A percentile compares a stretch with the other conserved stretches of the same genome.
Conservation (phyloP, 2,329 filamentous ascomycete species). For the Pseudogymnoascus sp. region DNA sequence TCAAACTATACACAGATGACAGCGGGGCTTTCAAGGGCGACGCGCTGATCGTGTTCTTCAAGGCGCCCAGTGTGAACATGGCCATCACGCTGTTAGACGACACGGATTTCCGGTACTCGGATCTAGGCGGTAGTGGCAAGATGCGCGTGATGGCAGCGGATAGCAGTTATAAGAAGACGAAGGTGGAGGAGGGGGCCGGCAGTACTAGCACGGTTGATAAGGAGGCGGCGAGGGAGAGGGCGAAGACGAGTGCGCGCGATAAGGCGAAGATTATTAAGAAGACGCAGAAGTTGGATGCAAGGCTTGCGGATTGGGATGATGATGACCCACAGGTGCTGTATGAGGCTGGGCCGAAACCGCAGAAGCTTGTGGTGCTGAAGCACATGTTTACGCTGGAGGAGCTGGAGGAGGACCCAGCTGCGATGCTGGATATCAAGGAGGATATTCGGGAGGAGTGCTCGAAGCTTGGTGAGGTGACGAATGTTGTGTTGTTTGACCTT, state of each 20-base stretch:
- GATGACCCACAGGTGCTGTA: constrained; percentile 62
- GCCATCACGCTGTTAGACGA: constrained; percentile 77
- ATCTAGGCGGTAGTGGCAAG: constrained; percentile 46
- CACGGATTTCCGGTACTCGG: constrained; percentile 66
- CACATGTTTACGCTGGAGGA: constrained; percentile 89
- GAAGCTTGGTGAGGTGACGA: constrained; percentile 82
- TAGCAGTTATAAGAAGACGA: constrained; percentile 82
- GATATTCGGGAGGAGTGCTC: constrained; percentile 86
- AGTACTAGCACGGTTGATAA: constrained; percentile 21
- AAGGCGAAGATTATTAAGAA: constrained; percentile 88
- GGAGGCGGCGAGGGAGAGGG: constrained; percentile 42
- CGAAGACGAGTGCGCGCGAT: constrained; percentile 55
- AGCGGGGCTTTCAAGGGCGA: constrained; percentile 87
- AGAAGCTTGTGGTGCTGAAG: constrained; percentile 80
- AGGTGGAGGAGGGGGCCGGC: constrained; percentile 44
- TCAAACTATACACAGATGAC: constrained; percentile 86
- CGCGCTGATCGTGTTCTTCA: constrained; percentile 88
- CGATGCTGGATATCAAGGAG: constrained; percentile 85
- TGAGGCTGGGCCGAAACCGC: constrained; percentile 49
- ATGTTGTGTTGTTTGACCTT: constrained; percentile 82
- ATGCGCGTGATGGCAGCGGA: constrained; percentile 84
- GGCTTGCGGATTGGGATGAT: constrained; percentile 92
- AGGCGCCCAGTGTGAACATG: constrained; percentile 84
- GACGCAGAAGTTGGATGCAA: constrained; percentile 84
- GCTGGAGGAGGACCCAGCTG: constrained; percentile 76